These are phyloP conservation scores for Casaregolazyma suthepensis DNA, from an alignment of 1,139 yeast species.

Conservation along the genomic window DNA sequence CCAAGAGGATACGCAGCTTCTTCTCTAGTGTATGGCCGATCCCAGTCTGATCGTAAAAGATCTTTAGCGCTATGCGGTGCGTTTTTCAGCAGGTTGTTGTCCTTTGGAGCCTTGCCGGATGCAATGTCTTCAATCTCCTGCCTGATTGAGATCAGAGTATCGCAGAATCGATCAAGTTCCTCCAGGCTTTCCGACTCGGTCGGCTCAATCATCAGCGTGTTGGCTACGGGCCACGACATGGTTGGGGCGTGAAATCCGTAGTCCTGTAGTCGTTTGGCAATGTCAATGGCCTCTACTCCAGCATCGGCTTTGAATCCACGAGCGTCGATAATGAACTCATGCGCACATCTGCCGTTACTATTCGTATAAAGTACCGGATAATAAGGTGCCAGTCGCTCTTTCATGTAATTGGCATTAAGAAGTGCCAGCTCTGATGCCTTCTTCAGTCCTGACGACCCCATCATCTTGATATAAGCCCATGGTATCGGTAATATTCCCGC, in stretches of 20 bases:
- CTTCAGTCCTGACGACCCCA: slow-evolving; percentile 82
- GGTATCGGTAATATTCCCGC: slow-evolving; percentile 91
- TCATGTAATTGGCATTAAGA: slow-evolving; percentile 94
- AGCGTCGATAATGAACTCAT: slow-evolving; percentile 88
- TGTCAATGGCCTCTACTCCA: slow-evolving; percentile 91
- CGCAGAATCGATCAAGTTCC: slow-evolving; percentile 87
- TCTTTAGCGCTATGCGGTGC: slow-evolving; percentile 91
- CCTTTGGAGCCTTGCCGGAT: slow-evolving; percentile 49
- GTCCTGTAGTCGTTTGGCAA: slow-evolving; percentile 94
- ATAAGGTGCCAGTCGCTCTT: slow-evolving; percentile 61
- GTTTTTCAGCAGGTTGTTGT: slow-evolving; percentile 72
- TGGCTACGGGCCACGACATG: slow-evolving; percentile 97
- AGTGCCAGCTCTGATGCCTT: slow-evolving; percentile 84
- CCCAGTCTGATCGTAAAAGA: slow-evolving; percentile 61
- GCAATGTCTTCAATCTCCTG: slow-evolving; percentile 74
- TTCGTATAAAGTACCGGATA: slow-evolving; percentile 72
- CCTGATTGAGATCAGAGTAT: slow-evolving; percentile 78
- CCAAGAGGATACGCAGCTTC: slow-evolving; percentile 90
- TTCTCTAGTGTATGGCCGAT: slow-evolving; percentile 85
- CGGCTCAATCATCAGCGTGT: slow-evolving; percentile 96
- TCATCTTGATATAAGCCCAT: slow-evolving; percentile 88
- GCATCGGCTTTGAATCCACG: slow-evolving; percentile 68
- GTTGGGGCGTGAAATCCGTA: slow-evolving; percentile 99
- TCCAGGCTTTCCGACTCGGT: slow-evolving; percentile 88
- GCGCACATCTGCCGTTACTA: slow-evolving; percentile 79